phyloP scores from a whole-genome alignment of 202 grass and related monocot species.

The Hordeum pubiflorum region DNA sequence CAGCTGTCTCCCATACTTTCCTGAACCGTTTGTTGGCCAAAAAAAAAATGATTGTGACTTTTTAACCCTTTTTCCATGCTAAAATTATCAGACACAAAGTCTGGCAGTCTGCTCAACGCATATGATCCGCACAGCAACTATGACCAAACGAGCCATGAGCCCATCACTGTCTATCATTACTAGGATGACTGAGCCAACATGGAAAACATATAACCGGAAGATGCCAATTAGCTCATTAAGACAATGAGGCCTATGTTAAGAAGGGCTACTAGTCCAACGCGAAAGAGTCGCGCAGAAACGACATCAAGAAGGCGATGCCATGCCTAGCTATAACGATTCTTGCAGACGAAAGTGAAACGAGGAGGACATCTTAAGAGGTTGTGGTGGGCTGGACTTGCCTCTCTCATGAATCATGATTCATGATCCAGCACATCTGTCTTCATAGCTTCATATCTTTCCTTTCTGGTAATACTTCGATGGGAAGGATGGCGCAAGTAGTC shows the following conservation, averaged over 20 bases:
- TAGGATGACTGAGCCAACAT: neutral
- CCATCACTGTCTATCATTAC: neutral
- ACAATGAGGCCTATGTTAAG: neutral
- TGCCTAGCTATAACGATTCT: neutral
- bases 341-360: neutral
- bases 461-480: neutral
- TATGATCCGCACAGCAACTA: neutral
- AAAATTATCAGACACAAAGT: neutral
- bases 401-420: neutral
- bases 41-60: neutral
- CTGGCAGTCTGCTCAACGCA: neutral
- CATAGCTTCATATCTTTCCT: neutral
- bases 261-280: neutral
- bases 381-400: slow-evolving; percentile 16
- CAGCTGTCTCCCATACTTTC: neutral
- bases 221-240: neutral
- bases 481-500: neutral
- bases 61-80: neutral
- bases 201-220: neutral
- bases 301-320: neutral
- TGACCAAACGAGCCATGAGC: neutral
- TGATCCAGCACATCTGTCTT: neutral
- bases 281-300: neutral
- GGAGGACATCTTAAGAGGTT: neutral
- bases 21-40: neutral